phyloP scores from a whole-genome alignment of 176 grass and related monocot species.

The Ensete ventricosum region DNA sequence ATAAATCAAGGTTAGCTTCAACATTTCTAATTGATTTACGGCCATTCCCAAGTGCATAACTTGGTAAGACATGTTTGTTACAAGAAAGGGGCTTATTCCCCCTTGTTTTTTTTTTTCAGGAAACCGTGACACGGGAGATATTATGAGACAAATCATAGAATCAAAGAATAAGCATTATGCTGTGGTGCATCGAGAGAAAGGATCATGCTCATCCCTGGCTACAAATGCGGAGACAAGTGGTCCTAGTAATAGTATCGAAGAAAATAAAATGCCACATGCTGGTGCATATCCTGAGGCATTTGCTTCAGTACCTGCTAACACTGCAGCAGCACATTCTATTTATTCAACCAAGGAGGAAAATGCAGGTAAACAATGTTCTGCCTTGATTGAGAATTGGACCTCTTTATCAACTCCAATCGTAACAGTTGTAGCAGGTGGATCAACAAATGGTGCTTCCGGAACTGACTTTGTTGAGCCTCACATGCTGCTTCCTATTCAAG shows the following conservation, averaged over 20 bases:
- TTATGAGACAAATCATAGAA: conserved; percentile 35
- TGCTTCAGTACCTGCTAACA: neutral
- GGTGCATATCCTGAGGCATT: conserved; percentile 21
- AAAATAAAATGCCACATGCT: neutral
- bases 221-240: conserved; percentile 1
- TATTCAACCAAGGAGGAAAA: neutral
- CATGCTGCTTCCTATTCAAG: conserved; percentile 3
- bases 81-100: too few species aligned
- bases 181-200: neutral
- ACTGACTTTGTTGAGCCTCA: neutral
- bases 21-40: neutral
- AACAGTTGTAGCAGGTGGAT: neutral
- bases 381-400: neutral
- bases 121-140: conserved; percentile 3
- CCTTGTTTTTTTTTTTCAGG: conserved; percentile 22
- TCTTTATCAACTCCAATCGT: neutral
- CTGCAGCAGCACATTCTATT: conserved; percentile 2
- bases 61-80: too few species aligned
- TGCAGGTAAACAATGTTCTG: neutral
- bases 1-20: too few species aligned
- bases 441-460: neutral
- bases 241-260: neutral
- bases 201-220: conserved; percentile 4
- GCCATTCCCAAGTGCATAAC: too few species aligned
- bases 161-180: conserved; percentile 32